Percentiles rank a stretch among this genome's conserved stretches.
Evolutionary conservation across 2,329 filamentous ascomycete genomes (phyloP).

Genomic region (Fusarium anguioides): DNA sequence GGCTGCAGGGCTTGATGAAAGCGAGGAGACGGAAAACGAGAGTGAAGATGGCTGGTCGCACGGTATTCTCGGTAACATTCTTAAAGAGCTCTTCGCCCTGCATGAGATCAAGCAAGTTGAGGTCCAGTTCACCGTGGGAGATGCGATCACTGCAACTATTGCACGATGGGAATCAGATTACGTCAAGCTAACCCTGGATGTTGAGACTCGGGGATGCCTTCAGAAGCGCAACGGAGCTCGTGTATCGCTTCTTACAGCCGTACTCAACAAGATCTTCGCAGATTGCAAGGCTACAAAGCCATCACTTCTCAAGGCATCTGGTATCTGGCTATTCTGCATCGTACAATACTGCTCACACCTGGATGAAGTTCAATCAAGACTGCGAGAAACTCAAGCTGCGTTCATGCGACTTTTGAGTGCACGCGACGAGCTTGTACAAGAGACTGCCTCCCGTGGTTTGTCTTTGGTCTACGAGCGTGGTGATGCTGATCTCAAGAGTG

Average conservation of each 20-base stretch:
- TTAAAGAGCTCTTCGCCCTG: constrained; percentile 77
- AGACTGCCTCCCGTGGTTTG: constrained; percentile 90
- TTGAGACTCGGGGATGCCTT: constrained; percentile 63
- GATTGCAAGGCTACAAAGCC: constrained; percentile 90
- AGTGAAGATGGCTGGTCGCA: constrained; percentile 49
- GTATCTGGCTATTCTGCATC: constrained; percentile 93
- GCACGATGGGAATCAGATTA: constrained; percentile 86
- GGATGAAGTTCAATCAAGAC: constrained; percentile 75
- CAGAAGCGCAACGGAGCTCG: constrained; percentile 54
- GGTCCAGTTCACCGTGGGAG: constrained; percentile 89
- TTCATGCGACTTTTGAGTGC: constrained; percentile 91
- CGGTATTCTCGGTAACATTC: constrained; percentile 63
- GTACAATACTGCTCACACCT: constrained; percentile 90
- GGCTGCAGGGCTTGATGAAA: constrained; percentile 68
- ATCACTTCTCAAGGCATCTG: constrained; percentile 87
- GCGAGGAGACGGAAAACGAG: constrained; percentile 27
- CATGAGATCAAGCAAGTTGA: constrained; percentile 89
- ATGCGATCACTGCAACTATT: constrained; percentile 82
- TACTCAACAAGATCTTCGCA: constrained; percentile 78
- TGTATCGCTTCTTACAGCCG: constrained; percentile 58
- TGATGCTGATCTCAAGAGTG: constrained; percentile 80
- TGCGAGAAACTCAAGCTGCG: constrained; percentile 83
- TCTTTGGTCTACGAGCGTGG: constrained; percentile 96
- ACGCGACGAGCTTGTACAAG: constrained; percentile 93
- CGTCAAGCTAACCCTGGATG: constrained; percentile 78